Evolutionary conservation across 2,329 filamentous ascomycete species (phyloP), one percentile per base, ranked within the genome.

Genomic region (Cladophialophora chaetospira): DNA sequence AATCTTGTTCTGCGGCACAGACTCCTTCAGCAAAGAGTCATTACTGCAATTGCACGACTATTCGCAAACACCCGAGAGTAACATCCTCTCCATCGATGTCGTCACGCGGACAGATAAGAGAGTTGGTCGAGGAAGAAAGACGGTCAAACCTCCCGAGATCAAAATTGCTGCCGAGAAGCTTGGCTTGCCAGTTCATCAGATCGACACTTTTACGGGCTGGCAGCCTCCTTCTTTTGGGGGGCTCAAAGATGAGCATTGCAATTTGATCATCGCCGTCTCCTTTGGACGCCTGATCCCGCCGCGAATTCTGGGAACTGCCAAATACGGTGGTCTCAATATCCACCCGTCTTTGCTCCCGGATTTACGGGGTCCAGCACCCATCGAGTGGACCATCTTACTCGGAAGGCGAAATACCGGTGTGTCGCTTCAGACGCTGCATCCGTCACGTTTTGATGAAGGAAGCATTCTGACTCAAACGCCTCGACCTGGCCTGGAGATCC

Each of bases 1-100:
- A 29, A 91, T 99, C 52, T 81, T 99, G 3, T 99, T 97, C 74
- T 97, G 92, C 74, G 94, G 94, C 61, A 94, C 93, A 2, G 94
- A 99, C 72, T 80, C 86, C 2, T 96, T 97, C 73, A 97, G 93
- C 75, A 88, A 88, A 67, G 82, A 82, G 50, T 90, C 91, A 1
- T 77, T 99, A 47, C 76, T 76, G 57, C 88, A 88, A 4, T 75
- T 99, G 29, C 72, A 87, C 65, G 68, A 75, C 4, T 87, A 90
- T 68, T 80, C 85, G 50, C 59, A 71, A 23, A 68, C 67, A 51
- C 79, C 79, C 54, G 79, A 75, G 5, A 73, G 73, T 15, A 75
- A 84, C 9, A 85, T 96, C 53, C 78, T 80, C 55, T 91, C 88
- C 4, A 87, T 99, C 62, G 88, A 96, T 71, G 92, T 99, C 2